Evolutionary conservation across 768 basidiomycete genomes (phyloP), one percentile per base, ranked within the genome.

Genomic region (Trametes elegans): DNA sequence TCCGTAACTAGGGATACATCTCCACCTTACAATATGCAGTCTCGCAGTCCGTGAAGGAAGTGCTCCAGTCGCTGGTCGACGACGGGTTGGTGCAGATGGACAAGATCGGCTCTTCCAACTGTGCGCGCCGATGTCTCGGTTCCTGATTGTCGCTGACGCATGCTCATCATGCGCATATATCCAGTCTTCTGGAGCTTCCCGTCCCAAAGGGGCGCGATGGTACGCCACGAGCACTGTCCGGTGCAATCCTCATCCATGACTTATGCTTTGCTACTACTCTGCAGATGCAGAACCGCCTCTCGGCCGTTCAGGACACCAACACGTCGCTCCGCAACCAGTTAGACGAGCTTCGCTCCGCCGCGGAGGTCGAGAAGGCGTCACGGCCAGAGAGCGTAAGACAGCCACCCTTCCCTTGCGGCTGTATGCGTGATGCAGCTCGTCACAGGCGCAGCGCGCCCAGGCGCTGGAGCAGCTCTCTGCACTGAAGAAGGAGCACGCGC

Each of bases 121-220:
- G 94, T 93, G 67, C 62, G 87, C 71, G 5, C 3, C 53, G 1
- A 7, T 26, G 45, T 59, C 69, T 28, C 13, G 21, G 38, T 8
- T 21, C 3, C 3, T 3, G 66, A 50, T 50, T 31, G 19, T 10
- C 29, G 9, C 9, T 38, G 23, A 5, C 34, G 5, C 3, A 45
- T 61, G 48, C 55, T n/a, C n/a, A n/a, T n/a, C 18, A 47, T 50
- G 52, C 57, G 60, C 62, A 57, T 64, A 68, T 62, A 62, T 61
- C 18, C 57, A 95, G 93, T 95, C 72, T 96, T 91, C 69, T 97
- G 94, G 94, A 90, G 90, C 64, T 96, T 97, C 68, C 93, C 93
- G 14, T 93, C 91, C 1, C 90, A 94, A 55, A 81, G 83, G 41
- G 93, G 93, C 4, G 82, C 87, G 7, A 77, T 85, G 64, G 93